Conservation (phyloP, 495 filamentous ascomycete species). For the Acidomyces sp. region DNA sequence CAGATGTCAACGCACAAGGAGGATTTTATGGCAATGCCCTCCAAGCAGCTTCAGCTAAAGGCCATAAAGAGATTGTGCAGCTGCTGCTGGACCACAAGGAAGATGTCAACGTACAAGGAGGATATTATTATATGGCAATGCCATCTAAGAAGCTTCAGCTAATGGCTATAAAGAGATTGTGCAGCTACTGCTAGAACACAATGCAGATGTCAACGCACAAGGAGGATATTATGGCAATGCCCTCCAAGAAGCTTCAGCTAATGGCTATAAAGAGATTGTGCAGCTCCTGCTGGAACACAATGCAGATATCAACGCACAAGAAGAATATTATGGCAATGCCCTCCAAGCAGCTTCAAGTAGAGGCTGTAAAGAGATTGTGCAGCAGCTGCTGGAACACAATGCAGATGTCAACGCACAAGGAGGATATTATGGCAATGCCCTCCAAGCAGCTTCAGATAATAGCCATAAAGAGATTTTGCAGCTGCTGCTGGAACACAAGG, state of each 20-base stretch:
- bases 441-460: conserved; percentile 10
- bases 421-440: conserved; percentile 18
- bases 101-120: conserved; percentile 18
- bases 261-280: conserved; percentile 8
- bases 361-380: conserved; percentile 10
- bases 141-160: conserved; percentile 11
- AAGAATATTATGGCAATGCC: conserved; percentile 13
- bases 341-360: conserved; percentile 11
- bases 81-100: conserved; percentile 12
- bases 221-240: too few species aligned
- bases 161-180: conserved; percentile 10
- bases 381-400: too few species aligned
- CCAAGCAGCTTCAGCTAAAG: conserved; percentile 10
- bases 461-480: conserved; percentile 10
- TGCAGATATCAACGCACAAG: conserved; percentile 19
- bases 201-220: conserved; percentile 6
- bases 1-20: conserved; percentile 12
- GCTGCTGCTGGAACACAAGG: too few species aligned
- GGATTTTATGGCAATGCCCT: conserved; percentile 21
- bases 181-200: too few species aligned
- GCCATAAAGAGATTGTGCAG: conserved; percentile 8
- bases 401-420: conserved; percentile 13
- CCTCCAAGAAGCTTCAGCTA: conserved; percentile 13
- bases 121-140: conserved; percentile 12
- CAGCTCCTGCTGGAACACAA: conserved; percentile 6